These are phyloP conservation scores for Yarrowia osloensis DNA, from an alignment of 805 yeast species.

Conservation along the genomic window DNA sequence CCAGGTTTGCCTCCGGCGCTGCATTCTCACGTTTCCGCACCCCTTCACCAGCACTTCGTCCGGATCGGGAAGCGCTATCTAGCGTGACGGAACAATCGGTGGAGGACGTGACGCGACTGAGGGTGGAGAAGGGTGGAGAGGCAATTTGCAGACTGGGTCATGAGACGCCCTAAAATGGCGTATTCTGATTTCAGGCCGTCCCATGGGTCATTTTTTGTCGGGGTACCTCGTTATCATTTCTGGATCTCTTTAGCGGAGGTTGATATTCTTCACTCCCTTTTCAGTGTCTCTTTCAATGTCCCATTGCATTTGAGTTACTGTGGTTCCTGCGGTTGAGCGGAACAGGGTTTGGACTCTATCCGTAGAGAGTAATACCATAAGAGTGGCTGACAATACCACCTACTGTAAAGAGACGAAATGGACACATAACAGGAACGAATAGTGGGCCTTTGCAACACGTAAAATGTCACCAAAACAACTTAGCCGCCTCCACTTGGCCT, in stretches of 20 bases:
- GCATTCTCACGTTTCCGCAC: conserved; percentile 13
- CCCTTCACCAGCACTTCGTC: background rate
- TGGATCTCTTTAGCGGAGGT: background rate
- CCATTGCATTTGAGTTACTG: background rate
- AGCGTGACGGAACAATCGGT: background rate
- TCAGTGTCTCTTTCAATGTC: no score
- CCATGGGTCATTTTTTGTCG: background rate
- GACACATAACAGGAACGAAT: background rate
- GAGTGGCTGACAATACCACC: background rate
- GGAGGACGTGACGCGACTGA: background rate
- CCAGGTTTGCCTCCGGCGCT: background rate
- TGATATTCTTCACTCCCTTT: background rate
- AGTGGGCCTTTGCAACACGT: no score
- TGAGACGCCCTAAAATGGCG: no score
- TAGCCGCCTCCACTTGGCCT: no score
- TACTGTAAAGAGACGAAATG: background rate
- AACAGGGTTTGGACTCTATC: conserved; percentile 4
- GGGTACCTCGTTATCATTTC: background rate
- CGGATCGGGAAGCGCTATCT: conserved; percentile 8
- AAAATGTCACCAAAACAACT: background rate
- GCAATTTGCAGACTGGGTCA: background rate
- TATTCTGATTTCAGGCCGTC: background rate
- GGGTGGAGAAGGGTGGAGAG: background rate
- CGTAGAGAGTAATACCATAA: background rate
- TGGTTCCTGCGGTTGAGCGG: conserved; percentile 10